phyloP scores from a whole-genome alignment of 805 yeast species.

The Myxozyma kluyveri region DNA sequence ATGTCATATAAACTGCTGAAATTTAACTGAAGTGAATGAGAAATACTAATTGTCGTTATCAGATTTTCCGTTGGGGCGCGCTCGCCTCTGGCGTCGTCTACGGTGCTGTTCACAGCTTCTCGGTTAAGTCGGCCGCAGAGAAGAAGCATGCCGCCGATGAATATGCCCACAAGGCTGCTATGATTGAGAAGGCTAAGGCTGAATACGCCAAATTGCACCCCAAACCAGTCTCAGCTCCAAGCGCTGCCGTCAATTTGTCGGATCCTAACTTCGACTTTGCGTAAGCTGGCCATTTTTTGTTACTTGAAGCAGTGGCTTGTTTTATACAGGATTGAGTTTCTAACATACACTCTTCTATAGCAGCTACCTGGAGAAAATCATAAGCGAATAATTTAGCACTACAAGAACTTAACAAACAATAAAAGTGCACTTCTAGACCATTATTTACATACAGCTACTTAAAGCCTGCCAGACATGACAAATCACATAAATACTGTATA shows the following conservation, averaged over 20 bases:
- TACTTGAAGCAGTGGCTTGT: background rate
- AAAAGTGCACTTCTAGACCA: no score
- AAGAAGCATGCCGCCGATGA: conserved; percentile 57
- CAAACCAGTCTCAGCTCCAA: conserved; percentile 40
- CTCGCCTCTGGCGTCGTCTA: conserved; percentile 83
- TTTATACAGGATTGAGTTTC: no score
- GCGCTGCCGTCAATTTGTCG: conserved; percentile 53
- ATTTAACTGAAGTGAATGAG: no score
- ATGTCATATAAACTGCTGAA: no score
- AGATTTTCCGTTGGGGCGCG: conserved; percentile 91
- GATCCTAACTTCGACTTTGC: conserved; percentile 89
- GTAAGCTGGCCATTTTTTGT: conserved; percentile 27
- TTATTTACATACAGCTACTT: no score
- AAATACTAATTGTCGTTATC: no score
- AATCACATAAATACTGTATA: no score
- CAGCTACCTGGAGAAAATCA: conserved; percentile 17
- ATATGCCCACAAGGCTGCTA: conserved; percentile 63
- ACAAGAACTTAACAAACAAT: no score
- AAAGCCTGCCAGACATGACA: no score
- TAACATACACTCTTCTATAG: conserved; percentile 1
- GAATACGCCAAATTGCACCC: conserved; percentile 71
- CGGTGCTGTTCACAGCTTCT: conserved; percentile 82
- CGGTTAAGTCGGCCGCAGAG: conserved; percentile 58
- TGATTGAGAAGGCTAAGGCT: conserved; percentile 84
- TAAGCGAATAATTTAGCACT: conserved; percentile 17